Evolutionary conservation across 2,329 filamentous ascomycete species (phyloP).

Genomic region (Diaporthe citri): DNA sequence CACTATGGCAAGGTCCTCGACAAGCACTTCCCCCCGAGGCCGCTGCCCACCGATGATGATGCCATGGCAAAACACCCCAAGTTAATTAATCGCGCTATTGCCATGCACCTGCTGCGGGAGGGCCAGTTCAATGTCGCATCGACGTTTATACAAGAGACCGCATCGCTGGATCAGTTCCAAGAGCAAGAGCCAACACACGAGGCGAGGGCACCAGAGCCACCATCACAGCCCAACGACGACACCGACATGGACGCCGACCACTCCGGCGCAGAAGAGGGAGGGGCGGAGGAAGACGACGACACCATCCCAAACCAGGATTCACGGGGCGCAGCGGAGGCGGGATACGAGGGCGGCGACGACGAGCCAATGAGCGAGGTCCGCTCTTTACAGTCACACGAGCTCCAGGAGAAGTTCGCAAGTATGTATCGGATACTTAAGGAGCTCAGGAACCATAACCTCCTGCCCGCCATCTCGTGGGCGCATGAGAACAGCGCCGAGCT

Average conservation of each 20-base stretch:
- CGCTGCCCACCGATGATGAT: slow-evolving; percentile 84
- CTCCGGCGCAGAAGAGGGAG: slow-evolving; percentile 24
- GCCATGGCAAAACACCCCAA: slow-evolving; percentile 80
- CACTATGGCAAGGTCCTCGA: slow-evolving; percentile 89
- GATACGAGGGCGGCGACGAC: slow-evolving; percentile 41
- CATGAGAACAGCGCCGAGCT: slow-evolving; percentile 76
- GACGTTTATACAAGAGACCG: slow-evolving; percentile 83
- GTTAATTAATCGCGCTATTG: slow-evolving; percentile 92
- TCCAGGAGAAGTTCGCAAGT: slow-evolving; percentile 85
- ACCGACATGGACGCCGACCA: slow-evolving; percentile 39
- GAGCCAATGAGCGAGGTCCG: slow-evolving; percentile 57
- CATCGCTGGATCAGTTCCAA: slow-evolving; percentile 46
- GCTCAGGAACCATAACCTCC: slow-evolving; percentile 79
- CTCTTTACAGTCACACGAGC: slow-evolving; percentile 71
- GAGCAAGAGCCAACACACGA: slow-evolving; percentile 10
- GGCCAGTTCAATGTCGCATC: slow-evolving; percentile 91
- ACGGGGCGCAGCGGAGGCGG: slow-evolving; percentile 5
- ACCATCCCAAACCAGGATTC: slow-evolving; percentile 25
- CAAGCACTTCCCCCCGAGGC: slow-evolving; percentile 67
- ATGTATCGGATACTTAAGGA: slow-evolving; percentile 93
- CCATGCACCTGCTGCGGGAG: slow-evolving; percentile 95
- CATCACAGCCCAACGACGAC: slow-evolving; percentile 31
- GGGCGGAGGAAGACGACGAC: slow-evolving; percentile 23
- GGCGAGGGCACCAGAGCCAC: neutral
- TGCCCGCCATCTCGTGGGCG: slow-evolving; percentile 91